Base-by-base conservation (phyloP, 495 filamentous ascomycete genomes). In the Geoglossum glabrum region DNA sequence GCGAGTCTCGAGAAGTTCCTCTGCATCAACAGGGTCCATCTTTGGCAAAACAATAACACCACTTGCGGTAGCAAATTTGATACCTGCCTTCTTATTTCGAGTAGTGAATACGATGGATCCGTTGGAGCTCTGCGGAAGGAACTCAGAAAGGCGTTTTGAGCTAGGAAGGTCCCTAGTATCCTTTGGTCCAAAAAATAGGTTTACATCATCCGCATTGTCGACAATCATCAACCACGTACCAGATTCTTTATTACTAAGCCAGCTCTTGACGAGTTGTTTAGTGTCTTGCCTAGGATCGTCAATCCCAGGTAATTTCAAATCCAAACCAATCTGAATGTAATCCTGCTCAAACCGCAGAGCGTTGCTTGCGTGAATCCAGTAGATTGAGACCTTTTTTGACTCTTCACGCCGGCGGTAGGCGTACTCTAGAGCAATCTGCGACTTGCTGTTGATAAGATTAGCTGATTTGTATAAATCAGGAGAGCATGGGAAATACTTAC, bases 351-450 rank as follows among this genome's bases (percentile, higher is more conserved):
- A 74, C 51, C 62, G 62, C 4, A 63, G 60, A 23, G 57, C 23
- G 62, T 62, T 66, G 19, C 68, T 59, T 0, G 68, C 71, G n/a
- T 72, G 66, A 0, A 76, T 65, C 76, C 73, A 79, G 58, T 77
- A 74, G 30, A 78, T 59, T 47, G 64, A 69, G 56, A 3, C 56
- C 25, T 26, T 69, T 62, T 58, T 60, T 55, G 8, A 68, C 62
- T 36, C 65, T 64, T 64, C 73, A 76, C n/a, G n/a, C n/a, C n/a
- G n/a, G 10, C 64, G 64, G 56, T 71, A 73, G 31, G 11, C 11
- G 4, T 34, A 4, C 57, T 74, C 71, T 36, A 80, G 71, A 6
- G 76, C 74, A 54, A 77, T 70, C 57, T 78, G 73, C 2, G 74
- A 73, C n/a, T n/a, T n/a, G 66, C 78, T 79, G 10, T 72, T 77